phyloP scores from a whole-genome alignment of 768 basidiomycete genomes.

The Mycena epipterygia region DNA sequence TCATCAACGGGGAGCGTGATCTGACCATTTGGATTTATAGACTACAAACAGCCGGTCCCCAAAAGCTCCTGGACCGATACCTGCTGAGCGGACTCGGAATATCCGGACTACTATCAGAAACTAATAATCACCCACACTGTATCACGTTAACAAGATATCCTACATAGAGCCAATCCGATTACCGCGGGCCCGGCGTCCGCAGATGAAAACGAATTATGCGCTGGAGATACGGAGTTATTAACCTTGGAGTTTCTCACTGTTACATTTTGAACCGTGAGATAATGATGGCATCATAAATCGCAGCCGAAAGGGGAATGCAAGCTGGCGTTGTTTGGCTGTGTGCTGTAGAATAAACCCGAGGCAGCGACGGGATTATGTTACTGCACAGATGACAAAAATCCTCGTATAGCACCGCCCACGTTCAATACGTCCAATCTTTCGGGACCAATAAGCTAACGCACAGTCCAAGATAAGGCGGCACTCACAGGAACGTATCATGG shows the following conservation, averaged over 20 bases:
- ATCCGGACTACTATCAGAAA: no score
- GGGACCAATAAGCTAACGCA: conserved; percentile 5
- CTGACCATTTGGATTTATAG: background rate
- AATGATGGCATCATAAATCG: background rate
- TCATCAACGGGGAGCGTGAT: background rate
- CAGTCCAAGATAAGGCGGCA: conserved; percentile 33
- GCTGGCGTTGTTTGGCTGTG: background rate
- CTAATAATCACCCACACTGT: no score
- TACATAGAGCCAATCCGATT: no score
- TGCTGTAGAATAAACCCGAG: background rate
- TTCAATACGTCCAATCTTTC: conserved; percentile 85
- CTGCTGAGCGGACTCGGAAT: background rate
- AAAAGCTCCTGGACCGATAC: background rate
- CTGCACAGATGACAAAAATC: conserved; percentile 74
- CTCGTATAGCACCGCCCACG: conserved; percentile 92
- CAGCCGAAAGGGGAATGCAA: background rate
- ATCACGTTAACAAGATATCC: no score
- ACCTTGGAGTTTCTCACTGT: no score
- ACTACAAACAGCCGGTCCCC: background rate
- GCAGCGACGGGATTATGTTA: background rate
- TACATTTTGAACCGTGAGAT: no score
- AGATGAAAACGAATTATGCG: no score
- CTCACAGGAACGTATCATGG: conserved; percentile 96
- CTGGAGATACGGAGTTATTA: no score
- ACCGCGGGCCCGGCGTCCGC: no score